Evolutionary conservation across 257 asterid genomes (phyloP), one percentile per base, ranked within the genome.

Genomic region (Agastache rugosa): DNA sequence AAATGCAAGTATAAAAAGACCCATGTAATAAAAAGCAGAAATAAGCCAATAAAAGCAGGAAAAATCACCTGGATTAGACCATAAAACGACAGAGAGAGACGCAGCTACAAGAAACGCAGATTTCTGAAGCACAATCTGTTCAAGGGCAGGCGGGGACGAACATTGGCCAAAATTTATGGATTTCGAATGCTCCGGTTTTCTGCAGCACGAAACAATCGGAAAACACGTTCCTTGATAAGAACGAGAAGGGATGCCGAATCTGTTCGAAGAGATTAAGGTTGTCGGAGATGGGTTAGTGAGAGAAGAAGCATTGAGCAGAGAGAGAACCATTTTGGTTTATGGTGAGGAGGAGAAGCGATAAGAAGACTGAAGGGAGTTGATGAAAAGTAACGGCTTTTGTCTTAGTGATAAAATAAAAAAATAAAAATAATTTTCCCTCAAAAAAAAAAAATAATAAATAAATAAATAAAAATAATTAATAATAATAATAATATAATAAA

Each of bases 21-120:
- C 75, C 77, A 71, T 22, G 27, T 12, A 51, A 47, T n/a, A 59
- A 71, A 82, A 58, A 12, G 50, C 79, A 20, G 11, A 69, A 72
- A 63, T 7, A 68, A 73, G 9, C 27, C 55, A 58, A 64, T 55
- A 2, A 63, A 76, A 76, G 34, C 8, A 35, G 63, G 34, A 53
- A 7, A 16, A 73, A 54, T 74, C 77, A 90, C 96, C 96, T 75
- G 93, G 83, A 75, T 58, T 74, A 27, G 89, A 82, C 76, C 85
- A 86, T 4, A 90, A 76, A 56, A 83, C 74, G 75, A 86, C 4
- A 71, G 93, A 81, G 61, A 88, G 75, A 70, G 84, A 86, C 4
- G 87, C 87, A 45, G 92, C 90, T 3, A 83, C n/a, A 56, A 90
- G 84, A 83, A 86, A 29, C 2, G 74, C 42, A 60, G 87, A 78